Conservation (phyloP, 1,284 basidiomycete genomes). For the Testicularia cyperi region DNA sequence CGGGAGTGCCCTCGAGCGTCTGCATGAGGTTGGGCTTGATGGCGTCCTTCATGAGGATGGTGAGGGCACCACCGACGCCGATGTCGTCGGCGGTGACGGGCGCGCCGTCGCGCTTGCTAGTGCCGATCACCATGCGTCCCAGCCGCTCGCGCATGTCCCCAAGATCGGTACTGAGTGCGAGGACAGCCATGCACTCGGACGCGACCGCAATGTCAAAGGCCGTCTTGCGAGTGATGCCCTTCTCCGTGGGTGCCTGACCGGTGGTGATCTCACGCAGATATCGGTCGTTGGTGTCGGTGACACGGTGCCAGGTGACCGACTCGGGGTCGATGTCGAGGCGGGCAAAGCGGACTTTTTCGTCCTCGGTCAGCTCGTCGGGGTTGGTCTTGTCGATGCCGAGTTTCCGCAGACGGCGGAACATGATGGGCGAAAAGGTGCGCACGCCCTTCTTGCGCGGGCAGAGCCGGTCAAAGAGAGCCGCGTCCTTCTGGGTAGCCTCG, state of each 20-base stretch:
- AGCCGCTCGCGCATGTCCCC: constrained; percentile 88
- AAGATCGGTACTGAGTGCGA: constrained; percentile 84
- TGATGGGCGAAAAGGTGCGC: constrained; percentile 90
- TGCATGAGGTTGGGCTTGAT: constrained; percentile 99
- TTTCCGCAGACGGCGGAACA: constrained; percentile 92
- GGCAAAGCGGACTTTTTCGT: constrained; percentile 86
- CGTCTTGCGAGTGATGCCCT: constrained; percentile 82
- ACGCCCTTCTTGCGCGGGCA: constrained; percentile 92
- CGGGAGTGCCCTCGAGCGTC: constrained; percentile 94
- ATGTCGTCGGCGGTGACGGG: constrained; percentile 95
- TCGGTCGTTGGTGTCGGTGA: constrained; percentile 93
- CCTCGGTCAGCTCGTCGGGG: constrained; percentile 86
- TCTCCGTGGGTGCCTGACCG: constrained; percentile 85
- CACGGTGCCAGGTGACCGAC: constrained; percentile 95
- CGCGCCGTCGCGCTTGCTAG: constrained; percentile 84
- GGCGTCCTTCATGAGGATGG: constrained; percentile 97
- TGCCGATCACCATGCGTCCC: constrained; percentile 95
- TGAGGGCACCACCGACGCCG: constrained; percentile 90
- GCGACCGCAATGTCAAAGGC: constrained; percentile 97
- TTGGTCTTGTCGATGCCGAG: constrained; percentile 93
- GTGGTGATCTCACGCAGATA: constrained; percentile 93
- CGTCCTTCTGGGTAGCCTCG: constrained; percentile 92
- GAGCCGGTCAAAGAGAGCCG: constrained; percentile 87
- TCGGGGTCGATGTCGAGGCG: constrained; percentile 87
- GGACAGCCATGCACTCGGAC: constrained; percentile 96